Base-by-base conservation (phyloP, 768 basidiomycete genomes). In the Tubosaeta brunneosetosa region DNA sequence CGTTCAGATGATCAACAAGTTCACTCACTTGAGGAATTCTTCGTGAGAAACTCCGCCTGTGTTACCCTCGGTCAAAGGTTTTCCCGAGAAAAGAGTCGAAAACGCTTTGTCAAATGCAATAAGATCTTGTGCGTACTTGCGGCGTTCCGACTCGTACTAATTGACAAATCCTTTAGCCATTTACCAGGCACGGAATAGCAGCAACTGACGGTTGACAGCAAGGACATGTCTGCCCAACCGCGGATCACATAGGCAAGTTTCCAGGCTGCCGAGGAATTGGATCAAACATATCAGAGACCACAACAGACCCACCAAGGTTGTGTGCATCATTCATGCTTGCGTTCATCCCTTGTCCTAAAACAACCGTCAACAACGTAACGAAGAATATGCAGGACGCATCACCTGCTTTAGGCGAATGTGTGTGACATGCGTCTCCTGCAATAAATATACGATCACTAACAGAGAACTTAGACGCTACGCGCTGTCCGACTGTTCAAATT, bases 311-410 rank as follows among this genome's bases (percentile, higher is more conserved):
- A 76, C 73, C 64, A 13, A 82, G 71, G 57, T 82, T 82, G 60
- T 78, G 80, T 0, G 76, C 66, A 50, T 82, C 81, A 49, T 74
- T 78, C 71, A 81, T 79, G 45, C 74, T 74, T 4, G 78, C 78
- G 29, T 79, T 80, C 77, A 78, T 75, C 2, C 77, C 79, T 52
- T 81, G 80, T 6, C 78, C 77, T 77, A 34, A 55, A 19, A 55
- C 49, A 56, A 63, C 56, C 7, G 58, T 71, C 11, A n/a, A 12
- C 38, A 26, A 11, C 17, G 6, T 4, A 17, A 19, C 14, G 31
- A n/a, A 19, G 14, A 41, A n/a, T 1, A 7, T n/a, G 31, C 16
- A 14, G 17, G 43, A 47, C 16, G 29, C 60, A 60, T 51, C 42
- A 69, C 73, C 73, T 48, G 75, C 76, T 63, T 75, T 73, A 1